Percentiles rank a stretch among this genome's conserved stretches.
phyloP scores from a whole-genome alignment of 2,329 filamentous ascomycete species.

The Nigrograna mackinnonii region DNA sequence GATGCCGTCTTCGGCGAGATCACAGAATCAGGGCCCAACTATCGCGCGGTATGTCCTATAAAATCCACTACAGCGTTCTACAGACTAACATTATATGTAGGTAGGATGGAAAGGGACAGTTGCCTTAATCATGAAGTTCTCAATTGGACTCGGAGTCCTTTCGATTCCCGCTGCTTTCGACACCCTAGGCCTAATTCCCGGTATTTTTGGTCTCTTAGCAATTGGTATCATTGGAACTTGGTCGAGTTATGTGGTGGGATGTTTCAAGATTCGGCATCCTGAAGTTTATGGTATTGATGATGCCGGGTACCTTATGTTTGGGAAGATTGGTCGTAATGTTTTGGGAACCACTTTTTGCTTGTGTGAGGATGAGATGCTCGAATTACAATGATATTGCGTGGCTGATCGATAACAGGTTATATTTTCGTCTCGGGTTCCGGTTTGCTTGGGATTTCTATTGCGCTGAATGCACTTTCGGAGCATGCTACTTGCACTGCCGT shows the following conservation, averaged over 20 bases:
- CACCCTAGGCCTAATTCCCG: slow-evolving; percentile 18
- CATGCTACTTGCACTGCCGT: slow-evolving; percentile 61
- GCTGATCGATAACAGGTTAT: too few species aligned
- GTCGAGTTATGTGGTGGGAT: slow-evolving; percentile 16
- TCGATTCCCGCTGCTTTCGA: slow-evolving; percentile 18
- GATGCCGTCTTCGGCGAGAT: too few species aligned
- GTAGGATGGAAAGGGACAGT: too few species aligned
- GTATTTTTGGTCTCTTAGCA: slow-evolving; percentile 8
- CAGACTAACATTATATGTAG: too few species aligned
- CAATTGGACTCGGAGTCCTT: slow-evolving; percentile 21
- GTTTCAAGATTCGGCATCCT: slow-evolving; percentile 11
- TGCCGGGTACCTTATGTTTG: not conserved
- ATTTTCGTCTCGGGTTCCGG: too few species aligned
- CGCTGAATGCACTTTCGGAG: slow-evolving; percentile 45
- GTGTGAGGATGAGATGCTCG: not conserved
- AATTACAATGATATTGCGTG: too few species aligned
- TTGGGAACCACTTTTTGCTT: not conserved
- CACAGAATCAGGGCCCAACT: too few species aligned
- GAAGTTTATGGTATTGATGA: not conserved
- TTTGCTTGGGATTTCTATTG: slow-evolving; percentile 44
- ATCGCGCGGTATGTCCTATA: too few species aligned
- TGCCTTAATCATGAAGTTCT: too few species aligned
- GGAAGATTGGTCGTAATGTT: not conserved
- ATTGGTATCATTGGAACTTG: slow-evolving; percentile 12
- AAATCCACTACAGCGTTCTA: too few species aligned